Percentiles rank a stretch among this genome's conserved stretches.
Evolutionary conservation across 2,329 filamentous ascomycete species (phyloP).

Genomic region (Chaetomium globosum): DNA sequence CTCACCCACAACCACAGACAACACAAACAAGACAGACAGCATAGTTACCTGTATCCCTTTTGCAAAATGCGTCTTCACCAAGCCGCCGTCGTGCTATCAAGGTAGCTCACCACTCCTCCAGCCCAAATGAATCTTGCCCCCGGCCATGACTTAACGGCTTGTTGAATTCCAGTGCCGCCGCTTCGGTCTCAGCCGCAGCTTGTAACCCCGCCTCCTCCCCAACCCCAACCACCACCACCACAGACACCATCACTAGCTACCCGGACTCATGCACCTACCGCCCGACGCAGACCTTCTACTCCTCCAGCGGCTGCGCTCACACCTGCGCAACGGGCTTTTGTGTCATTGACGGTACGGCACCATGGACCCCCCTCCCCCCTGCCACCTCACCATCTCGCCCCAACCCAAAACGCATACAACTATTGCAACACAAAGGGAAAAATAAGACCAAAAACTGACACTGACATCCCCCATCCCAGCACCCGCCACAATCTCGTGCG

Average conservation of each 20-base stretch:
- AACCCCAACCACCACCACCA: constrained; percentile 10
- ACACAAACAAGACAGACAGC: too few relatives aligned
- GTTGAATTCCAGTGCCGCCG: too few relatives aligned
- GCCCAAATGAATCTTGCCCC: too few relatives aligned
- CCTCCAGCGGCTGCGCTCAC: constrained; percentile 31
- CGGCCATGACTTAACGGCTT: too few relatives aligned
- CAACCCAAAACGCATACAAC: constrained; percentile 5
- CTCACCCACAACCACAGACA: too few relatives aligned
- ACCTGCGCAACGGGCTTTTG: constrained; percentile 32
- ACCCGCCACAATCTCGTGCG: constrained; percentile 32
- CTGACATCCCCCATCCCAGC: constrained; percentile 12
- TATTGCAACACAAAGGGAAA: too few relatives aligned
- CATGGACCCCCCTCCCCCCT: too few relatives aligned
- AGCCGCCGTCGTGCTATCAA: too few relatives aligned
- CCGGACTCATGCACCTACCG: constrained; percentile 32
- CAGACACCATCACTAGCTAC: constrained; percentile 17
- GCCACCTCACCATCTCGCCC: neutral
- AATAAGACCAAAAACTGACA: too few relatives aligned
- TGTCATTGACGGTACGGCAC: constrained; percentile 31
- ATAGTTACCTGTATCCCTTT: too few relatives aligned
- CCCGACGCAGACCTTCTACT: constrained; percentile 34
- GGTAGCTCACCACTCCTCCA: too few relatives aligned
- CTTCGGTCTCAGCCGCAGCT: neutral
- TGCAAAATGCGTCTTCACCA: too few relatives aligned
- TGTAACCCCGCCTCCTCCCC: constrained; percentile 6